Evolutionary conservation across 2,329 filamentous ascomycete species (phyloP).

Genomic region (Calonectria fujianensis): DNA sequence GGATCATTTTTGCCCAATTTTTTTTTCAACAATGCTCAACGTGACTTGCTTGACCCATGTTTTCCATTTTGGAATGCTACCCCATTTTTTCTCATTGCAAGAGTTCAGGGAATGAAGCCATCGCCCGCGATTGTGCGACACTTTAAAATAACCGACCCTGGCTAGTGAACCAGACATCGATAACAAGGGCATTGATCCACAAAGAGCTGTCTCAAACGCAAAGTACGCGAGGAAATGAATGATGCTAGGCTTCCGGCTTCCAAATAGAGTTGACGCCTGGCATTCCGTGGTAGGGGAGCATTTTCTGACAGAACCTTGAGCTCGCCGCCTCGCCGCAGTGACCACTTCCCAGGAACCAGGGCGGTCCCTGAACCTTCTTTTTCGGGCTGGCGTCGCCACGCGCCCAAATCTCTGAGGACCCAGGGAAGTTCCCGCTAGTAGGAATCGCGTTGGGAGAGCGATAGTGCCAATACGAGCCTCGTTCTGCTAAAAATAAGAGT

Average conservation of each 20-base stretch:
- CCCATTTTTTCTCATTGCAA: background rate
- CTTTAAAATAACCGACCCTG: background rate
- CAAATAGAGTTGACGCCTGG: background rate
- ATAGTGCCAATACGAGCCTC: constrained; percentile 1
- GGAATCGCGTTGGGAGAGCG: background rate
- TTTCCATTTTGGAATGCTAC: background rate
- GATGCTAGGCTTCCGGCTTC: background rate
- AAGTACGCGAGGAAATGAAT: background rate
- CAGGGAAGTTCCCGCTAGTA: background rate
- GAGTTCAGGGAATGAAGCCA: background rate
- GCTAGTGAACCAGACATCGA: background rate
- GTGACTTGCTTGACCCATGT: background rate
- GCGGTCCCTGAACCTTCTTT: constrained; percentile 1
- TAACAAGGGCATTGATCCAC: background rate
- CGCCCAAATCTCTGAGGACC: background rate
- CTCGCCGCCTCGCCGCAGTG: background rate
- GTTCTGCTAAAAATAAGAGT: background rate
- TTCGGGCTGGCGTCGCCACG: background rate
- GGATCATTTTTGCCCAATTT: background rate
- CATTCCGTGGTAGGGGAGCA: background rate
- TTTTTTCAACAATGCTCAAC: background rate
- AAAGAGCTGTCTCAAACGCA: background rate
- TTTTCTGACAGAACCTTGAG: background rate
- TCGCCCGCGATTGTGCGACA: background rate
- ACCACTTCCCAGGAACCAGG: background rate